phyloP scores from a whole-genome alignment of 2,329 filamentous ascomycete species.

The Blastomyces silverae region DNA sequence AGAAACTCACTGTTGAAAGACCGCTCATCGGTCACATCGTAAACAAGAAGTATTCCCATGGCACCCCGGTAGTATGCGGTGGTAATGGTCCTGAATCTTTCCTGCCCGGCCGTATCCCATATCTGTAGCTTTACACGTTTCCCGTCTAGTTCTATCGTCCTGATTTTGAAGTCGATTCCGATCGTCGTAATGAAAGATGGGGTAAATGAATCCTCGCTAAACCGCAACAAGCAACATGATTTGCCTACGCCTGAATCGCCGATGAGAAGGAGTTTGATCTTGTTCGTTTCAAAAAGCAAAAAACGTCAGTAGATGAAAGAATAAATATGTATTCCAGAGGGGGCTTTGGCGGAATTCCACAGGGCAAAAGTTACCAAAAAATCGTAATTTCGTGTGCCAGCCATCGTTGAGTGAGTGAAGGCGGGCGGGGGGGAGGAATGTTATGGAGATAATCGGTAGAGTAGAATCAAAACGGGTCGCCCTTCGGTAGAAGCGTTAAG shows the following conservation, averaged over 20 bases:
- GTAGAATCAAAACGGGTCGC: background rate
- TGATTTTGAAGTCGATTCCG: constrained; percentile 99
- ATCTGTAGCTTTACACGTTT: constrained; percentile 99
- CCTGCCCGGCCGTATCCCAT: constrained; percentile 98
- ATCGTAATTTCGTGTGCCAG: constrained; percentile 97
- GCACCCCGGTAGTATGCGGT: constrained; percentile 97
- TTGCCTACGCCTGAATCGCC: constrained; percentile 96
- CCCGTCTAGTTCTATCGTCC: constrained; percentile 96
- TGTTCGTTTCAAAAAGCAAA: constrained; percentile 19
- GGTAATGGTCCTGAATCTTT: constrained; percentile 97
- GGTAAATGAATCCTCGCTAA: constrained; percentile 96
- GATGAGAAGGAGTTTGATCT: constrained; percentile 97
- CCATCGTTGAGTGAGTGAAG: constrained; percentile 55
- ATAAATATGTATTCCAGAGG: background rate
- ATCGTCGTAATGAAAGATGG: constrained; percentile 98
- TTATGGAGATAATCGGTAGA: background rate
- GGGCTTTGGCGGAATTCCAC: background rate
- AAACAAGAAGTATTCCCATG: constrained; percentile 96
- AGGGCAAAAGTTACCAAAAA: constrained; percentile 67
- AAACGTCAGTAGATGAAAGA: constrained; percentile 16
- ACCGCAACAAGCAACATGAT: constrained; percentile 91
- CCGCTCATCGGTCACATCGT: constrained; percentile 95
- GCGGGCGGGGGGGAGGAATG: background rate
- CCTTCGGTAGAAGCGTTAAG: background rate
- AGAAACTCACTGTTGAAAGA: constrained; percentile 78